Conservation (phyloP, 2,329 filamentous ascomycete genomes). For the Beauveria pseudobassiana region DNA sequence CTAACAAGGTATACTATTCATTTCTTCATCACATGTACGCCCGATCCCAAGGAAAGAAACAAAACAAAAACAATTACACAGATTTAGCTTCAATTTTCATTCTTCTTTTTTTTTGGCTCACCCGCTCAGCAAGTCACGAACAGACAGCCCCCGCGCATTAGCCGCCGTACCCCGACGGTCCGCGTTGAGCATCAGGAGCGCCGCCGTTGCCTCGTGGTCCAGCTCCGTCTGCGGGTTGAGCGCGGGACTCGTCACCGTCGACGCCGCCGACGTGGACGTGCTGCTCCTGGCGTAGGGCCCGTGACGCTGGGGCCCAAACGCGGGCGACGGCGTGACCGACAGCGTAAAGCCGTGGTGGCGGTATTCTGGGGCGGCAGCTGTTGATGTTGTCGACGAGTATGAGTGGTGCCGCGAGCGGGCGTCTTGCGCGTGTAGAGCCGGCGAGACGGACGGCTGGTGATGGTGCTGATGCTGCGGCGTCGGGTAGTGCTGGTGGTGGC, state of each 20-base stretch:
- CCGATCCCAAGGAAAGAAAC: not conserved
- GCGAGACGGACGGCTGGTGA: conserved; percentile 44
- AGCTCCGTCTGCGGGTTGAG: conserved; percentile 48
- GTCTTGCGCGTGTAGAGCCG: conserved; percentile 42
- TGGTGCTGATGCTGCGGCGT: conserved; percentile 14
- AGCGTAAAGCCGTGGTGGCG: conserved; percentile 42
- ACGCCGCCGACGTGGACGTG: conserved; percentile 39
- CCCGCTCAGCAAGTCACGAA: conserved; percentile 46
- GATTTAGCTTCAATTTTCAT: not conserved
- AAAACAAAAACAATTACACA: not conserved
- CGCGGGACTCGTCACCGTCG: conserved; percentile 51
- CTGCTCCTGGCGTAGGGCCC: conserved; percentile 31
- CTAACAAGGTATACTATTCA: not conserved
- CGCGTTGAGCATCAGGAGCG: conserved; percentile 78
- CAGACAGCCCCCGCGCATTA: conserved; percentile 42
- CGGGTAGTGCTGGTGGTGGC: conserved; percentile 20
- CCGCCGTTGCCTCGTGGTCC: conserved; percentile 76
- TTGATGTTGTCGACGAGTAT: conserved; percentile 41
- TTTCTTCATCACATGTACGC: not conserved
- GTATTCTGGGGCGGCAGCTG: conserved; percentile 27
- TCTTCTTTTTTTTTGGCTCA: conserved; percentile 21
- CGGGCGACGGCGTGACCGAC: conserved; percentile 47
- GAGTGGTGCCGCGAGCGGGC: conserved; percentile 39
- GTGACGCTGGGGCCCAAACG: conserved; percentile 44
- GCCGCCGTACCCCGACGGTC: conserved; percentile 52